phyloP scores from a whole-genome alignment of 2,329 filamentous ascomycete genomes.

The Pseudocercospora musae region DNA sequence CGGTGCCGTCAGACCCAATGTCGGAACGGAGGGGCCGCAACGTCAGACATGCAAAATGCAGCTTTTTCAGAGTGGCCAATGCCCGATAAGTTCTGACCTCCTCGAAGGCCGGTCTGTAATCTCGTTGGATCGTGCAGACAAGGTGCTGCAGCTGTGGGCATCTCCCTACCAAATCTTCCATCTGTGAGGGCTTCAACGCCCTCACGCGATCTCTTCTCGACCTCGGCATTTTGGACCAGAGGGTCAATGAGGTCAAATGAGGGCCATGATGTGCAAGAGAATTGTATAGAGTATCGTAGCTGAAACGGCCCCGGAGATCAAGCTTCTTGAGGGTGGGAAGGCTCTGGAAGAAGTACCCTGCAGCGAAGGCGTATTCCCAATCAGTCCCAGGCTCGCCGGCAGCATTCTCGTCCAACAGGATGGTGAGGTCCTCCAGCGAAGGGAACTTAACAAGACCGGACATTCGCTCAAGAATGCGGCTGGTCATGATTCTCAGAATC shows the following conservation, averaged over 20 bases:
- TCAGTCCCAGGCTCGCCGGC: background rate
- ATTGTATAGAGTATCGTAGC: constrained; percentile 1
- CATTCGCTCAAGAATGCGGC: background rate
- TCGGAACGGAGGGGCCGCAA: background rate
- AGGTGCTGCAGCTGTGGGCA: background rate
- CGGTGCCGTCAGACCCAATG: background rate
- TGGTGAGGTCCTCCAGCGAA: background rate
- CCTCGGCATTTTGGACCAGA: background rate
- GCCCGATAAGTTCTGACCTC: background rate
- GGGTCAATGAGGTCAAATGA: background rate
- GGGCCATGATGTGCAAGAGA: background rate
- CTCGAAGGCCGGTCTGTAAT: background rate
- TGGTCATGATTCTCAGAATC: background rate
- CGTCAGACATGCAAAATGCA: background rate
- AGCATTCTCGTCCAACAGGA: background rate
- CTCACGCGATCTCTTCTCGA: constrained; percentile 2
- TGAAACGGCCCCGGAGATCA: background rate
- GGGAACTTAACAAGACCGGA: background rate
- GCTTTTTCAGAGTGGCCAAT: background rate
- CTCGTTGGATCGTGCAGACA: background rate
- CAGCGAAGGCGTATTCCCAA: background rate
- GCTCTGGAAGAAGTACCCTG: background rate
- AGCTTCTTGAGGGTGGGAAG: background rate
- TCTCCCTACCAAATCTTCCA: background rate
- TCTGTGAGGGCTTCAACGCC: background rate